phyloP scores from a whole-genome alignment of 139 green algal genomes.

The Chlamydomonas sp. region DNA sequence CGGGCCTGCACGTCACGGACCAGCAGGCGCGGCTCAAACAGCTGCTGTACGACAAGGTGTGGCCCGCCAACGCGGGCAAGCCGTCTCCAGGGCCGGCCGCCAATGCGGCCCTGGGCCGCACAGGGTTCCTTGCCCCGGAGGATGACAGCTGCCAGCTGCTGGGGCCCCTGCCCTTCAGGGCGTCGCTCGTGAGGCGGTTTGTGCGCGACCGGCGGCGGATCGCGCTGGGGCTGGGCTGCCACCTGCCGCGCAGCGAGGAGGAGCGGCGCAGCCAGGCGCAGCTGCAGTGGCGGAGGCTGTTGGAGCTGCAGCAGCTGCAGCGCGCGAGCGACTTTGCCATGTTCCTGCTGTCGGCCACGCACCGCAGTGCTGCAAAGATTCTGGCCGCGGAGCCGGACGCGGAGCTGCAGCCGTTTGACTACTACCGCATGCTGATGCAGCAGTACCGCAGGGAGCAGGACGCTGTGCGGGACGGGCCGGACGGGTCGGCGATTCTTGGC shows the following conservation, averaged over 20 bases:
- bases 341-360: slow-evolving; percentile 45
- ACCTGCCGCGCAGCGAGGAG: background rate
- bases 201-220: slow-evolving; percentile 39
- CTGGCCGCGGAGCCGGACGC: background rate
- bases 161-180: background rate
- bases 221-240: background rate
- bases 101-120: background rate
- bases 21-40: slow-evolving; percentile 29
- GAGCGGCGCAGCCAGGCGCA: background rate
- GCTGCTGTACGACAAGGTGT: slow-evolving; percentile 7
- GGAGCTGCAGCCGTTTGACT: background rate
- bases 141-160: slow-evolving; percentile 9
- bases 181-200: background rate
- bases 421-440: background rate
- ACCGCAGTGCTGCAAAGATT: background rate
- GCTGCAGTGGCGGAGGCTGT: slow-evolving; percentile 16
- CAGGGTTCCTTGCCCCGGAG: background rate
- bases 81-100: background rate
- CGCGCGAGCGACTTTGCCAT: slow-evolving; percentile 47
- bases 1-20: slow-evolving; percentile 9
- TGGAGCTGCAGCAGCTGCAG: slow-evolving; percentile 32
- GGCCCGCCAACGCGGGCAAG: slow-evolving; percentile 11
- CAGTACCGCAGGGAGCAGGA: background rate
- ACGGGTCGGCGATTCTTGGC: no score
- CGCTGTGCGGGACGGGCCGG: no score